A percentile compares a stretch with the other conserved stretches of the same genome.
Evolutionary conservation across 2,329 filamentous ascomycete genomes (phyloP).

Genomic region (Pyrenophora tritici-repentis): DNA sequence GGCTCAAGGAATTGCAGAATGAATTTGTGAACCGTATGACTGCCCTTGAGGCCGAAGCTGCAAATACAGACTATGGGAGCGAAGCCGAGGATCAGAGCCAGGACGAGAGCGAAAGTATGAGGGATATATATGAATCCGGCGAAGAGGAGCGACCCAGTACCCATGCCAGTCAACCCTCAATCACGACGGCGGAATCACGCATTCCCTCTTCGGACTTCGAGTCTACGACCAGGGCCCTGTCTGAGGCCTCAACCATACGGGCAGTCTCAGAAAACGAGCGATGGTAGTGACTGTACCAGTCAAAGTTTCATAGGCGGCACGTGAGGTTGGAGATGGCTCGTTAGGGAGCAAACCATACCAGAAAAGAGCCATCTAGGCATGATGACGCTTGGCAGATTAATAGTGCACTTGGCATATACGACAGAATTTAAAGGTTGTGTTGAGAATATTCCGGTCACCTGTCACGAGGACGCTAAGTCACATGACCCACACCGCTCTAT

Average conservation of each 20-base stretch:
- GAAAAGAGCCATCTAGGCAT: too few species aligned
- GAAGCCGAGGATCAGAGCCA: constrained; percentile 15
- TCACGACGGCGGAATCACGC: constrained; percentile 29
- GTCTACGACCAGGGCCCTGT: constrained; percentile 18
- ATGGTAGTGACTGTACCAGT: background rate
- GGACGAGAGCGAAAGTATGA: constrained; percentile 19
- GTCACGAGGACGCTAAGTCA: too few species aligned
- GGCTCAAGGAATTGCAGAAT: constrained; percentile 69
- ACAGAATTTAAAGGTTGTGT: background rate
- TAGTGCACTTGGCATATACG: background rate
- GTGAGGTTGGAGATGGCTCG: background rate
- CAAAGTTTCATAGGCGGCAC: too few species aligned
- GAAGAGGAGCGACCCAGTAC: constrained; percentile 22
- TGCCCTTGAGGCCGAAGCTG: constrained; percentile 60
- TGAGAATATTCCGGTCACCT: too few species aligned
- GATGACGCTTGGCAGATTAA: too few species aligned
- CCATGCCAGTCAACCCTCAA: constrained; percentile 22
- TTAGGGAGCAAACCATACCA: too few species aligned
- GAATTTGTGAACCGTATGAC: constrained; percentile 78
- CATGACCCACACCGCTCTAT: too few species aligned
- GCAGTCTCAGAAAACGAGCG: constrained; percentile 35
- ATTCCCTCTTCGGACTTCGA: constrained; percentile 22
- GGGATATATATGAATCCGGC: constrained; percentile 6
- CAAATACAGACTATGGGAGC: constrained; percentile 13
- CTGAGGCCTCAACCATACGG: constrained; percentile 28